Base-by-base conservation (phyloP, 768 basidiomycete species). In the Boletus rubescentipes region DNA sequence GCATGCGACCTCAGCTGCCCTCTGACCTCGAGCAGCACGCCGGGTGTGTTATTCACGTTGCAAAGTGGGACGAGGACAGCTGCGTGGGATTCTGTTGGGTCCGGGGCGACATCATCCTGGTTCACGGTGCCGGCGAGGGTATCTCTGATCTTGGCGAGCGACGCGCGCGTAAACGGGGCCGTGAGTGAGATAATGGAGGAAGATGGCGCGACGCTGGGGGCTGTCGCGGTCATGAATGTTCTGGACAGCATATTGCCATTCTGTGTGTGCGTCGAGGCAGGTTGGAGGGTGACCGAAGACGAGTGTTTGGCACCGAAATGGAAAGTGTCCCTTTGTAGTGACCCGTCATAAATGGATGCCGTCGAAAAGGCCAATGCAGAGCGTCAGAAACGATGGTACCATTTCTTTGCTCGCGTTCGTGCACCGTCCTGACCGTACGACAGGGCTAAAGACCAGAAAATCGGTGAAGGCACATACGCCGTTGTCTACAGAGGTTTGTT, bases 391-490 rank as follows among this genome's bases (percentile, higher is more conserved):
- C 71, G 77, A 76, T 90, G 87, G 88, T 84, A 60, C 16, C 71
- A 63, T 6, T 10, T 35, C 37, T 51, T 43, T 21, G 29, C 49
- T 52, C 41, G 20, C 16, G 6, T 9, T 46, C 10, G 21, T n/a
- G 29, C 14, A 12, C 41, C 46, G 15, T 56, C 53, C 41, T 57
- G 49, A 63, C 52, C 45, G 45, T 44, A 11, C n/a, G 10, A 39
- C 61, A 91, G 90, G 90, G 76, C 77, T 14, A 92, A 92, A 64
- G 89, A 89, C 65, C 81, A 79, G 63, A 92, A 92, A 68, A 81
- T 91, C 51, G 90, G 90, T 62, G 90, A 92, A 70, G 97, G 97
- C 72, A 89, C 95, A 14, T 99, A 94, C 69, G 95, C 96, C 48
- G 94, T 95, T 41, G 94, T 98, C 3, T 98, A 96, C 72, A 81